Base-by-base conservation (phyloP, 2,329 filamentous ascomycete genomes). In the Fusarium coffeatum region DNA sequence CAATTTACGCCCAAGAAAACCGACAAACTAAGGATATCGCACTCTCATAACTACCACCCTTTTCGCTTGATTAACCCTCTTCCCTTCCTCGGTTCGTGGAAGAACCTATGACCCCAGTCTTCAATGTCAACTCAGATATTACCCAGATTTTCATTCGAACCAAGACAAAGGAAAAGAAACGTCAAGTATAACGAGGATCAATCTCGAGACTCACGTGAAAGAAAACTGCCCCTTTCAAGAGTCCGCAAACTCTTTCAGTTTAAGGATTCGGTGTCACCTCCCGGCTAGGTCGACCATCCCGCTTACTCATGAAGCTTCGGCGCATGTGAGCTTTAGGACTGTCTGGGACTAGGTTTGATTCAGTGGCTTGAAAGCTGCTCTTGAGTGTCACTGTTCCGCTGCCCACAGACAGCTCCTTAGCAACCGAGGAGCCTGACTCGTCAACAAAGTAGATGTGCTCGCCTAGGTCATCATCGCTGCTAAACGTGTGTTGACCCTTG, bases 371-470 rank as follows among this genome's bases (percentile, higher is more conserved):
- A 76, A 97, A 98, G 56, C 84, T 88, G 77, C 91, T 96, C 82
- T 89, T 91, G 48, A 98, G 78, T 1, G 89, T 84, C 2, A 98
- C 90, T 2, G 82, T 86, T 25, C 93, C 94, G 37, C 83, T 85
- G 15, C 95, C 95, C 27, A 94, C 90, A 34, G 83, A 87, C 55
- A 99, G 81, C 42, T 88, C 84, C 83, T 95, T 96, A 72, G 95
- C 91, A 32, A 86, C 83, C 13, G 88, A 88, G 2, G 85, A 83
- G 4, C 88, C 87, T 3, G 85, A 87, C 77, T 99, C 95, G 69
- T 95, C 93, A n/a, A 99, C 88, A 77, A 97, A 94, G 82, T 97
- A 97, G n/a, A 92, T 78, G 8, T 88, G 88, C 76, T 98, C 94
- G 55, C 96, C 96, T 0, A 99, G 86, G 63, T 91, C 88, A 59